Conservation (phyloP, 2,329 filamentous ascomycete species). For the Pestalotiopsis sp. region DNA sequence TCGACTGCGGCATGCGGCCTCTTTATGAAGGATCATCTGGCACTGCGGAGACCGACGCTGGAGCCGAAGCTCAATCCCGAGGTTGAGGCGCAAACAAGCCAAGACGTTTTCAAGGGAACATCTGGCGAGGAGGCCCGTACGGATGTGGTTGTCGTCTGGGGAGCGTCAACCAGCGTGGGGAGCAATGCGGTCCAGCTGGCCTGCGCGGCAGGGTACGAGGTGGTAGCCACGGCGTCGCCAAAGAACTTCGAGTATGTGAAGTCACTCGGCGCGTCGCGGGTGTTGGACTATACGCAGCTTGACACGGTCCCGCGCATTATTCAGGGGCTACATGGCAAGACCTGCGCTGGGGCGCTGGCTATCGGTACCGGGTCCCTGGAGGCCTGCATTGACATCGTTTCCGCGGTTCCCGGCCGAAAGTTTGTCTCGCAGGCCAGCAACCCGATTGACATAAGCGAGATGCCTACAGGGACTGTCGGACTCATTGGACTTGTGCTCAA, state of each 20-base stretch:
- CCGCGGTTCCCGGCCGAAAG: constrained; percentile 5
- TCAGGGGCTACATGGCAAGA: neutral
- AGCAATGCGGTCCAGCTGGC: constrained; percentile 47
- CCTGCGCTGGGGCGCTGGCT: constrained; percentile 14
- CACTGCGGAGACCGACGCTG: constrained; percentile 17
- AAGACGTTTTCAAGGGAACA: neutral
- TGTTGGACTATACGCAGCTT: neutral
- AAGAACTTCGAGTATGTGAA: constrained; percentile 11
- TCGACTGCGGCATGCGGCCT: constrained; percentile 8
- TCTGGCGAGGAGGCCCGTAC: constrained; percentile 23
- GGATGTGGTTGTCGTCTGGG: constrained; percentile 25
- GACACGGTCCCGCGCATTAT: neutral
- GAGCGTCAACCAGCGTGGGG: constrained; percentile 47
- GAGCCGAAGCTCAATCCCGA: constrained; percentile 1
- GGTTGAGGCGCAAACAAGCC: constrained; percentile 13
- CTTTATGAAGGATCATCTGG: constrained; percentile 16
- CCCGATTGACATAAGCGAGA: neutral
- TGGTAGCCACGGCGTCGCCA: constrained; percentile 40
- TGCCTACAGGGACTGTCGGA: neutral
- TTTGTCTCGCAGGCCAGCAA: constrained; percentile 10
- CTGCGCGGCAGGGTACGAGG: constrained; percentile 42
- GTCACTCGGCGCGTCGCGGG: constrained; percentile 5
- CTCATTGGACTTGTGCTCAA: neutral
- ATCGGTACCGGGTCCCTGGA: constrained; percentile 1
- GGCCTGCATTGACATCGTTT: constrained; percentile 4